Evolutionary conservation across 2,329 filamentous ascomycete species (phyloP), one percentile per base, ranked within the genome.

Genomic region (Ophiostoma perfectum): DNA sequence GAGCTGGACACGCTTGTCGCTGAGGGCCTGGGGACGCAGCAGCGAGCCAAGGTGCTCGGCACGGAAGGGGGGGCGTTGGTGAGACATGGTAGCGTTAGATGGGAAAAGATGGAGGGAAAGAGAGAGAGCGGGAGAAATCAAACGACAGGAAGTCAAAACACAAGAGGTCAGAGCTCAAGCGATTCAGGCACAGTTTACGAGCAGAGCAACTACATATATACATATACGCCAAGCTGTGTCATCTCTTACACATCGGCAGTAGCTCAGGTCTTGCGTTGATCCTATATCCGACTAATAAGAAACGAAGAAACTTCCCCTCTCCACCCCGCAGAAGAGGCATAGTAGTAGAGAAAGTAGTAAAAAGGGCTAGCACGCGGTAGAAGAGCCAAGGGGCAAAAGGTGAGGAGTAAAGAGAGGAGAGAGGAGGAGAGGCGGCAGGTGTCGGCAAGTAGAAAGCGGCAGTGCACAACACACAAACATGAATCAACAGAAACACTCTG

Each of bases 11-110:
- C 74, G 74, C 71, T 74, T 75, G 58, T 86, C 80, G 47, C 90
- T 80, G 68, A 91, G 82, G 68, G 84, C 80, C 70, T 88, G 79
- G 6, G 90, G 89, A n/a, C 90, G 87, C 60, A 92, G 84, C 44
- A 92, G 81, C 14, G 89, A 91, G 73, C 90, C 90, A 73, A 91
- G 82, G 74, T 92, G 90, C 81, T 92, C 90, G 65, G 90, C 90
- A 74, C 90, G 84, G 81, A 91, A 92, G 44, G 90, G 90, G 27
- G 80, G 80, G 47, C 73, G 70, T 55, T 74, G 73, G 64, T 72
- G 70, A 39, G 71, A 45, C 70, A 72, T 72, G 39, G 11, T 62
- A 14, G 1, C 70, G 18, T 38, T 42, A 18, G 18, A 16, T 4
- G 6, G 9, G 5, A 41, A 42, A 3, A 2, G 9, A 11, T 11